Conservation (phyloP, 2,329 filamentous ascomycete genomes). For the Colletotrichum cereale region DNA sequence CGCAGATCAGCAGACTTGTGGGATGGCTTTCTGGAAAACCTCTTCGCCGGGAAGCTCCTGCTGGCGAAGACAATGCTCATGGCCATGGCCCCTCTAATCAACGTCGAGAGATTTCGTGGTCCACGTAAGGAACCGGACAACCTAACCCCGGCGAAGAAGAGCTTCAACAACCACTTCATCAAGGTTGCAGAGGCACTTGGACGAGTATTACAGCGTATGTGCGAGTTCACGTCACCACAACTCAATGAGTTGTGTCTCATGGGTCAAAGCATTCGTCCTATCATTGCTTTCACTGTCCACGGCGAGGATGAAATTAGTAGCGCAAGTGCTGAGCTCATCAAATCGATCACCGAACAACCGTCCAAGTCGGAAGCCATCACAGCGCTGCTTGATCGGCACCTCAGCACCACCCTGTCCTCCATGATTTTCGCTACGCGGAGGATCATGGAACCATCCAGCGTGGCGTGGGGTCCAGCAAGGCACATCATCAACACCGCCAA, state of each 20-base stretch:
- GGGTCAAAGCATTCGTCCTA: slow-evolving; percentile 75
- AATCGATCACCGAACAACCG: slow-evolving; percentile 79
- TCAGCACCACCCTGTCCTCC: slow-evolving; percentile 55
- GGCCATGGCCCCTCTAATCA: slow-evolving; percentile 77
- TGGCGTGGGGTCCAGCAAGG: slow-evolving; percentile 69
- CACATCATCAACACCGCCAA: slow-evolving; percentile 69
- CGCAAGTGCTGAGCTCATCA: slow-evolving; percentile 84
- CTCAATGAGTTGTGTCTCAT: slow-evolving; percentile 78
- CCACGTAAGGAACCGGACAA: slow-evolving; percentile 59
- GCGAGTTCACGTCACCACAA: slow-evolving; percentile 78
- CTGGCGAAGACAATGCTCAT: slow-evolving; percentile 81
- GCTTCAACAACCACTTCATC: slow-evolving; percentile 81
- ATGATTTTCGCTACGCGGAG: slow-evolving; percentile 54
- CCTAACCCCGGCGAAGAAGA: slow-evolving; percentile 63
- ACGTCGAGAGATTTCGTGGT: slow-evolving; percentile 79
- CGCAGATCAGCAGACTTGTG: slow-evolving; percentile 82
- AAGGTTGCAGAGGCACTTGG: slow-evolving; percentile 71
- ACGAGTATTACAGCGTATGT: slow-evolving; percentile 81
- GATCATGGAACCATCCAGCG: slow-evolving; percentile 51
- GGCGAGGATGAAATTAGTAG: slow-evolving; percentile 84
- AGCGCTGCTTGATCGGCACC: slow-evolving; percentile 59
- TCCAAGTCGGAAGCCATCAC: slow-evolving; percentile 64
- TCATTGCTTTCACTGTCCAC: slow-evolving; percentile 85
- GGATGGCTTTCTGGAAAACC: slow-evolving; percentile 78
- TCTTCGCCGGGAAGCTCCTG: slow-evolving; percentile 75